Percentiles rank a stretch among this genome's conserved stretches.
phyloP scores from a whole-genome alignment of 441 rosid genomes.

The Brassica balearica region DNA sequence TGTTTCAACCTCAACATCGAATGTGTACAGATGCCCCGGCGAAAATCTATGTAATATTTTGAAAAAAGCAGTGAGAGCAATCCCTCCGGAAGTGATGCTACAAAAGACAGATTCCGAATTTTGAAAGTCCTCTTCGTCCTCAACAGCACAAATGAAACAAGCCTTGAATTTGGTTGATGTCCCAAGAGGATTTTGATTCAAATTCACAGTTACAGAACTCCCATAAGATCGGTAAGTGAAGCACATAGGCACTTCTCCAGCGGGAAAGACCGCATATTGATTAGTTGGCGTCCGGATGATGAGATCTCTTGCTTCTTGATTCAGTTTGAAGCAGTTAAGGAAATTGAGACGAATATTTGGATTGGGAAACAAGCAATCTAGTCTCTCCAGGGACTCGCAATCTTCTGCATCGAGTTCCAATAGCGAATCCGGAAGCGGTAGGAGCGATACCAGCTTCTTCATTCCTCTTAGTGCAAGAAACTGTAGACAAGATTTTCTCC shows the following conservation, averaged over 20 bases:
- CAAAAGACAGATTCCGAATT: neutral
- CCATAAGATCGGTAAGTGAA: neutral
- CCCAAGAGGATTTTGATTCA: neutral
- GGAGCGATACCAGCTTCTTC: neutral
- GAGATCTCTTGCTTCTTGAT: constrained; percentile 1
- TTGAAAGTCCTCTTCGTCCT: neutral
- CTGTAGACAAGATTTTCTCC: neutral
- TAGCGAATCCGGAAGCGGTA: neutral
- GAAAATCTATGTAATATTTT: neutral
- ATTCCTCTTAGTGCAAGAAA: neutral
- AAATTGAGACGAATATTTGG: neutral
- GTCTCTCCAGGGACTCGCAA: neutral
- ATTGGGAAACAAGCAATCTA: neutral
- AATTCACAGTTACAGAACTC: neutral
- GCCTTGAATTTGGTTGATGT: neutral
- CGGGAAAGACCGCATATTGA: neutral
- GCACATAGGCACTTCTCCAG: neutral
- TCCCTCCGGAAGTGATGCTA: neutral
- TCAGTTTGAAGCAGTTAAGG: neutral
- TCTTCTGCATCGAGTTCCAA: neutral
- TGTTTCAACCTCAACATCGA: neutral
- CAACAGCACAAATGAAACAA: neutral
- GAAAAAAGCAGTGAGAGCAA: neutral
- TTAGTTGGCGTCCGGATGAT: neutral
- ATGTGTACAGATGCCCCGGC: neutral